These are phyloP conservation scores for Neonothopanus nambi DNA, from an alignment of 1,284 basidiomycete species.

Conservation along the genomic window DNA sequence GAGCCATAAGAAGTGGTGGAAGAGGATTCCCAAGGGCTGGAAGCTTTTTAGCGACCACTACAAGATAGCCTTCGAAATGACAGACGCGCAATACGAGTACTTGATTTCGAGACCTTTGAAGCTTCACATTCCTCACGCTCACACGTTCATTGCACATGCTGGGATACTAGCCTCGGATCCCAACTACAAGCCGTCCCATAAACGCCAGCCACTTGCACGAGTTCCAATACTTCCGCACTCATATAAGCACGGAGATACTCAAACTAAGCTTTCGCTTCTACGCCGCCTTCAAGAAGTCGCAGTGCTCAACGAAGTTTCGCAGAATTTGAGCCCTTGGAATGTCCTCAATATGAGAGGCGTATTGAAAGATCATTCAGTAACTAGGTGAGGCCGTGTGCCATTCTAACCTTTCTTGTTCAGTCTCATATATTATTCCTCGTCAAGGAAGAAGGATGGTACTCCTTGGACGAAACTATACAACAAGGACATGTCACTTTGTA, in stretches of 20 bases:
- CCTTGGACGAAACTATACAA: constrained; percentile 81
- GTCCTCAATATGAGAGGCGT: constrained; percentile 78
- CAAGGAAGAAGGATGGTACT: constrained; percentile 52
- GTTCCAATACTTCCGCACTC: constrained; percentile 40
- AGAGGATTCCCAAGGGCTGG: constrained; percentile 64
- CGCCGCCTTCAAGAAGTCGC: constrained; percentile 57
- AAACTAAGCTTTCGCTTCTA: constrained; percentile 29
- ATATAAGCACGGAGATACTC: constrained; percentile 15
- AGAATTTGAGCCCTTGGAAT: constrained; percentile 76
- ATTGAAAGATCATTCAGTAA: constrained; percentile 47
- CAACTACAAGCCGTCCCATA: constrained; percentile 43
- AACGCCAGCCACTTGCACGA: constrained; percentile 66
- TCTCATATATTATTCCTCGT: background rate
- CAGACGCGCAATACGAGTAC: constrained; percentile 62
- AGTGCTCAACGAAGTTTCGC: constrained; percentile 63
- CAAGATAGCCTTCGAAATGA: constrained; percentile 65
- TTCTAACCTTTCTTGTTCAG: background rate
- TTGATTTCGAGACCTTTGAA: constrained; percentile 70
- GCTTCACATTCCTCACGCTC: constrained; percentile 75
- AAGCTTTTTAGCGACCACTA: constrained; percentile 77
- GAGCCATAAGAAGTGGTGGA: constrained; percentile 49
- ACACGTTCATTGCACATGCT: constrained; percentile 81
- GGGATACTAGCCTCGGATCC: constrained; percentile 79
- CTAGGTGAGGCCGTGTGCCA: constrained; percentile 35
- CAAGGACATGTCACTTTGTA: constrained; percentile 66